Percentiles rank a stretch among this genome's conserved stretches.
phyloP scores from a whole-genome alignment of 768 basidiomycete species.

The Serpula lacrymans region DNA sequence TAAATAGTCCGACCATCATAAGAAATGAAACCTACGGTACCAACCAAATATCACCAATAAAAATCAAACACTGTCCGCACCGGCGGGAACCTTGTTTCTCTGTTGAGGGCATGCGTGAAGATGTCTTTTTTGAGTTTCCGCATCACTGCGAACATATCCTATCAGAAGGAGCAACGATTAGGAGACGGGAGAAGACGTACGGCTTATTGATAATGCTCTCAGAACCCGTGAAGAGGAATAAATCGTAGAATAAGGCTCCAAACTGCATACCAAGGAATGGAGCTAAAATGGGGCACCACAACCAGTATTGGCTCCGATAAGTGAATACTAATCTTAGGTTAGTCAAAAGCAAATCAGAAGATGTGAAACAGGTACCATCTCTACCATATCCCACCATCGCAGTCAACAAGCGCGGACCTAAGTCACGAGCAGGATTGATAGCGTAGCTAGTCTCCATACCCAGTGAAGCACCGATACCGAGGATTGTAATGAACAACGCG shows the following conservation, averaged over 20 bases:
- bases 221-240: constrained; percentile 51
- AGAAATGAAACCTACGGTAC: too few species aligned
- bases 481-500: constrained; percentile 50
- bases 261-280: constrained; percentile 57
- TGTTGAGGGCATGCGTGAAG: background rate
- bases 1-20: too few species aligned
- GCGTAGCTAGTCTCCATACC: constrained; percentile 68
- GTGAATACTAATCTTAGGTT: constrained; percentile 13
- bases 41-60: too few species aligned
- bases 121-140: background rate
- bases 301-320: constrained; percentile 60
- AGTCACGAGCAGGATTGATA: constrained; percentile 69
- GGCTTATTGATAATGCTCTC: constrained; percentile 54
- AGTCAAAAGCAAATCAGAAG: constrained; percentile 35
- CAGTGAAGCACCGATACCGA: constrained; percentile 56
- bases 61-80: constrained; percentile 3
- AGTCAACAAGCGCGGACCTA: constrained; percentile 66
- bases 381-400: constrained; percentile 72
- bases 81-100: background rate
- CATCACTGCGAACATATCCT: constrained; percentile 2
- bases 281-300: constrained; percentile 64
- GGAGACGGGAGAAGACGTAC: constrained; percentile 27
- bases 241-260: constrained; percentile 57
- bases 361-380: constrained; percentile 42
- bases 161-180: too few species aligned